These are phyloP conservation scores for Xanthoparmelia taractica DNA, from an alignment of 495 filamentous ascomycete genomes.

Conservation along the genomic window DNA sequence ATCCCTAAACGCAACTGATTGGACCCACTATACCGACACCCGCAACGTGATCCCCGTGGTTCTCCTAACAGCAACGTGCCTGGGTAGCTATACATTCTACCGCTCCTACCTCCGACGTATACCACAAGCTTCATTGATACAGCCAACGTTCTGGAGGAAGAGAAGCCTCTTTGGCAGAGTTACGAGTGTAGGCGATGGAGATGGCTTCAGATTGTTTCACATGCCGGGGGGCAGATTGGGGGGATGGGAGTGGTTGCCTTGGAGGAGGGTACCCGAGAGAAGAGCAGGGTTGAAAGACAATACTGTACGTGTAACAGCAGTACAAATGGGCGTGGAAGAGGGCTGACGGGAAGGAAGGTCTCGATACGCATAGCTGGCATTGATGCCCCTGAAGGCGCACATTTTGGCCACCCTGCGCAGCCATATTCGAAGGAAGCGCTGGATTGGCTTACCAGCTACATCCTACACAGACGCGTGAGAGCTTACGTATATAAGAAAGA, in stretches of 20 bases:
- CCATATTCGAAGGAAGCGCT: slow-evolving; percentile 75
- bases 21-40: slow-evolving; percentile 59
- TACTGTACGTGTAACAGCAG: slow-evolving; percentile 50
- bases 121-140: slow-evolving; percentile 63
- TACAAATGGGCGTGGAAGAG: neutral
- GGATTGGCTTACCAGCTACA: slow-evolving; percentile 63
- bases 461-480: slow-evolving; percentile 67
- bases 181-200: slow-evolving; percentile 91
- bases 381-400: slow-evolving; percentile 86
- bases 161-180: slow-evolving; percentile 75
- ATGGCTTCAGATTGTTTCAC: slow-evolving; percentile 89
- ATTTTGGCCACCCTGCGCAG: slow-evolving; percentile 84
- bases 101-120: slow-evolving; percentile 73
- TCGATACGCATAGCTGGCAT: slow-evolving; percentile 83
- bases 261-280: slow-evolving; percentile 60
- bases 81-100: slow-evolving; percentile 44
- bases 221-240: slow-evolving; percentile 78
- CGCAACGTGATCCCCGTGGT: slow-evolving; percentile 58
- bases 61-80: slow-evolving; percentile 58
- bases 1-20: slow-evolving; percentile 49
- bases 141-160: slow-evolving; percentile 51
- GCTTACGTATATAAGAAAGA: slow-evolving; percentile 74
- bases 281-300: slow-evolving; percentile 62
- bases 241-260: slow-evolving; percentile 85
- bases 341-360: slow-evolving; percentile 39